Evolutionary conservation across 2,329 filamentous ascomycete genomes (phyloP), one percentile per base, ranked within the genome.

Genomic region (Golovinomyces cichoracearum): DNA sequence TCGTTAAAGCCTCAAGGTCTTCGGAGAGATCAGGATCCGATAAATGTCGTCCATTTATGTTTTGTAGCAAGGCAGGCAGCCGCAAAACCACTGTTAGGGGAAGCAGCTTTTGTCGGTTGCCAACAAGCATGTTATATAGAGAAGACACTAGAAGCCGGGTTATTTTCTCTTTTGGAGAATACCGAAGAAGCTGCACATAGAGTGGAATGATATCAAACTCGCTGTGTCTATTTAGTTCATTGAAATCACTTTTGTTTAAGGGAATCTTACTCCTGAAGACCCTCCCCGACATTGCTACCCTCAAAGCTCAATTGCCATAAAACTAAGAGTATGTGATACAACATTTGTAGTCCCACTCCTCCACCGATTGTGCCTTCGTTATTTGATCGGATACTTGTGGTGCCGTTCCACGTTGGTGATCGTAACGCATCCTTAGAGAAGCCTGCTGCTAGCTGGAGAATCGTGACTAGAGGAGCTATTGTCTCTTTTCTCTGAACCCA

Each of bases 281-380:
- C 85, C 51, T 78, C 72, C 33, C 75, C 75, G 58, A 79, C 69
- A 1, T 69, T 65, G 51, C 80, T 78, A 12, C 84, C 83, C 62
- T 95, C 90, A 56, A 98, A 98, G 60, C 85, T 93, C 56, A 98
- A 70, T 67, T 95, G 86, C 90, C 90, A 98, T 50, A 98, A 68
- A 12, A 93, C 86, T 47, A 98, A 71, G 21, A 98, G 72, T 15
- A 94, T 82, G 59, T 94, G 84, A 62, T 98, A 98, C 37, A 98
- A 72, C 37, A 95, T 72, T 63, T 98, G 90, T 37, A 98, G 68
- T 1, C 85, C 84, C 51, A 98, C 83, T 7, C 85, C 85, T 45
- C 85, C 84, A 50, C 85, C 79, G 26, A 80, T 60, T 3, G 68
- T 66, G 4, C 71, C 71, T 54, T 78, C 76, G 50, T 74, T 72